A percentile compares a stretch with the other conserved stretches of the same genome.
Conservation (phyloP, 768 basidiomycete genomes). For the Russula vinacea region DNA sequence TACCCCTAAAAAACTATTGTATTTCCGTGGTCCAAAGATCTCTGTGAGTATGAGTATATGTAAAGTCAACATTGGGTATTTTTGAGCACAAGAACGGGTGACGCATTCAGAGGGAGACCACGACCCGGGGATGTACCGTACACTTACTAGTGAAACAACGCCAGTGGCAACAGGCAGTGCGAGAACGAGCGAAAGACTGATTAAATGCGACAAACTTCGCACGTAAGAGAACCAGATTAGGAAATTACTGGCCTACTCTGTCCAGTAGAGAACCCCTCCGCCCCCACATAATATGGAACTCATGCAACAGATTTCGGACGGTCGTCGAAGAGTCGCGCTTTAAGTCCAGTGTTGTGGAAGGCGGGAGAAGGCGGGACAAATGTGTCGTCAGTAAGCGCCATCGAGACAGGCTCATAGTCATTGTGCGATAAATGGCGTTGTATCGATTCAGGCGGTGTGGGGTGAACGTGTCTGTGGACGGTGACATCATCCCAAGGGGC, state of each 20-base stretch:
- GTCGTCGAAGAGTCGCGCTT: conserved; percentile 21
- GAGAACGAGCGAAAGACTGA: not conserved
- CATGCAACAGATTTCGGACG: conserved; percentile 38
- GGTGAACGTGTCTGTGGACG: conserved; percentile 25
- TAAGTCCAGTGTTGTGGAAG: conserved; percentile 29
- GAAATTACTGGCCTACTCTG: not conserved
- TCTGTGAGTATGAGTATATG: not conserved
- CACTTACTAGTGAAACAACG: conserved; percentile 7
- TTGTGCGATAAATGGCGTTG: conserved; percentile 37
- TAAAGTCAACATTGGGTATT: conserved; percentile 10
- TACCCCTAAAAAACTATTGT: conserved; percentile 29
- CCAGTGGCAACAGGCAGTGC: not conserved
- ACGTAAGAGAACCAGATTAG: not conserved
- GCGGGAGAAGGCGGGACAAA: conserved; percentile 39
- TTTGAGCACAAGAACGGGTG: not conserved
- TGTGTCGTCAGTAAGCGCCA: conserved; percentile 42
- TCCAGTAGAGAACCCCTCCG: not conserved
- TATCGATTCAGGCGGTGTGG: conserved; percentile 22
- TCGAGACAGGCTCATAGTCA: conserved; percentile 71
- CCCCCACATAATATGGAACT: not conserved
- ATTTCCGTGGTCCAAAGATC: not conserved
- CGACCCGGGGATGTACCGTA: conserved; percentile 1
- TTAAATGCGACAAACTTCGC: not conserved
- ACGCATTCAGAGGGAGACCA: not conserved
- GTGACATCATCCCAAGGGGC: conserved; percentile 46